These are phyloP conservation scores for Didymella sp. DNA, from an alignment of 2,329 filamentous ascomycete species.

Conservation along the genomic window DNA sequence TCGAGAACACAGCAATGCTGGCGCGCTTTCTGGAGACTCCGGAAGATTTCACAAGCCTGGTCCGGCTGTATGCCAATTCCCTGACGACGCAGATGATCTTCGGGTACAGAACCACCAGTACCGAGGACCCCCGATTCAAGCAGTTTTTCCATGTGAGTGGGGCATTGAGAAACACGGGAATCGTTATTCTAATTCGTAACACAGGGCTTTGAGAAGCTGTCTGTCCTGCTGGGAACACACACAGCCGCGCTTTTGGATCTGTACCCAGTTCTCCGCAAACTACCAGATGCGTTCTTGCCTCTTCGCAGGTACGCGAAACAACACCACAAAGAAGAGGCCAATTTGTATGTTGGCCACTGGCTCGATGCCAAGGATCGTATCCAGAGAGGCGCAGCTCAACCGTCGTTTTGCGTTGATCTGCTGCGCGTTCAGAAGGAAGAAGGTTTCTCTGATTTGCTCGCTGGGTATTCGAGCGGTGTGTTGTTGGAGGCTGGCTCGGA, in stretches of 20 bases:
- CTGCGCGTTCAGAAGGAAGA: constrained; percentile 27
- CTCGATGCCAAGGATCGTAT: background rate
- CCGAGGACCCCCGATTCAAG: background rate
- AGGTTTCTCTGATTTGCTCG: constrained; percentile 30
- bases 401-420: constrained; percentile 36
- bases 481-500: constrained; percentile 42
- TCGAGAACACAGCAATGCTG: background rate
- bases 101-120: background rate
- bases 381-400: constrained; percentile 1
- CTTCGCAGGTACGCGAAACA: background rate
- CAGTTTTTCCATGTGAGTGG: background rate
- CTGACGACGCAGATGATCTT: background rate
- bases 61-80: background rate
- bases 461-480: constrained; percentile 32
- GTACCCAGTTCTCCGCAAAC: background rate
- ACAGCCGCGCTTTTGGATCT: background rate
- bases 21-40: background rate
- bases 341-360: background rate
- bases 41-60: background rate
- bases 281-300: background rate
- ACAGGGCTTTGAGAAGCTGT: background rate
- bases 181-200: background rate
- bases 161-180: background rate
- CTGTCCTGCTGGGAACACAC: background rate
- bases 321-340: background rate